These are phyloP conservation scores for Chaetomium fimeti DNA, from an alignment of 495 filamentous ascomycete species.

Conservation along the genomic window DNA sequence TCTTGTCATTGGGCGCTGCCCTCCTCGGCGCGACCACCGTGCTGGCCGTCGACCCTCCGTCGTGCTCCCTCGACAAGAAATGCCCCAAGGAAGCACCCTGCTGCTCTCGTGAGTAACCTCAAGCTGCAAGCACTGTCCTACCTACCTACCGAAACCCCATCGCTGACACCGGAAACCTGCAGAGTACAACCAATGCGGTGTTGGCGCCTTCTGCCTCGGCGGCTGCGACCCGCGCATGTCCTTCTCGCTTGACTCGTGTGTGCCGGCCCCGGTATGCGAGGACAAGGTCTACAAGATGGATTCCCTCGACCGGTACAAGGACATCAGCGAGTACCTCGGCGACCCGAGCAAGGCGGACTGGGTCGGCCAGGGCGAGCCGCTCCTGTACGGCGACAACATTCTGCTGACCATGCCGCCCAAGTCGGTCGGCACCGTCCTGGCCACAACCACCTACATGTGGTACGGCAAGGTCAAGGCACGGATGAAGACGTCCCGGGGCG, in stretches of 20 bases:
- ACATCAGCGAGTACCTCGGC: conserved; percentile 81
- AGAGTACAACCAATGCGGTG: conserved; percentile 94
- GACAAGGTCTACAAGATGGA: conserved; percentile 68
- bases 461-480: conserved; percentile 88
- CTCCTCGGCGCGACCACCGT: conserved; percentile 44
- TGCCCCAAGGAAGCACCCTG: conserved; percentile 79
- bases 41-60: conserved; percentile 33
- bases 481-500: conserved; percentile 80
- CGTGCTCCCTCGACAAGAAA: conserved; percentile 53
- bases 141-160: neutral
- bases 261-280: conserved; percentile 80
- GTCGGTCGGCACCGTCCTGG: conserved; percentile 82
- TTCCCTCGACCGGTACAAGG: conserved; percentile 62
- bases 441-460: conserved; percentile 90
- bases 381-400: conserved; percentile 59
- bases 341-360: conserved; percentile 76
- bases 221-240: conserved; percentile 89
- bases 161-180: conserved; percentile 30
- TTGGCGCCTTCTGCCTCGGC: conserved; percentile 92
- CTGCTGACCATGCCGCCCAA: conserved; percentile 83
- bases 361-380: conserved; percentile 77
- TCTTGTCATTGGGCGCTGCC: conserved; percentile 42
- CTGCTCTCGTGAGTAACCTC: conserved; percentile 76
- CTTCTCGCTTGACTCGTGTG: conserved; percentile 76
- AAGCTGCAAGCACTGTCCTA: neutral